Evolutionary conservation across 257 asterid species (phyloP).

Genomic region (Asclepias syriaca): DNA sequence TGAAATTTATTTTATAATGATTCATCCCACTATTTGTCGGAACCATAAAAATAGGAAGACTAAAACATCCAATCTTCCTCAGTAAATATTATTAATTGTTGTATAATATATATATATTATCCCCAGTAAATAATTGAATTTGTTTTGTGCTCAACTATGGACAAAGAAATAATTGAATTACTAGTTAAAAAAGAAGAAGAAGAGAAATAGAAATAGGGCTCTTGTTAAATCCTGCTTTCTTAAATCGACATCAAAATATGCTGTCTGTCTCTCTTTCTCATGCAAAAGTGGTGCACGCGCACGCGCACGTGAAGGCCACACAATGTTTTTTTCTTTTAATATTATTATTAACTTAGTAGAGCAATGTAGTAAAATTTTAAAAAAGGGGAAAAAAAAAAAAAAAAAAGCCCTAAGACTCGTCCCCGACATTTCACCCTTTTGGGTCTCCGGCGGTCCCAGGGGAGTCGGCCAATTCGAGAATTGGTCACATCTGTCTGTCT

Average conservation of each 20-base stretch:
- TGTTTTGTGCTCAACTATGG: no score
- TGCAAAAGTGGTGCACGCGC: conserved; percentile 25
- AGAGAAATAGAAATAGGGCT: neutral
- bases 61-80: no score
- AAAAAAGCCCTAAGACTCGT: no score
- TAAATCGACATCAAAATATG: conserved; percentile 25
- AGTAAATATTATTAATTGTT: no score
- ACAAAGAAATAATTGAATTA: neutral
- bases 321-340: neutral
- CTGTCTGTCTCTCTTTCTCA: conserved; percentile 27
- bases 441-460: neutral
- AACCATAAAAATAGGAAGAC: no score
- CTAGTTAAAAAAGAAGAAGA: neutral
- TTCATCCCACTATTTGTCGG: no score
- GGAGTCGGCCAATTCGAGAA: conserved; percentile 23
- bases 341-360: no score
- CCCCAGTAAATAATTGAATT: no score
- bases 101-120: no score
- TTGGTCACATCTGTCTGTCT: conserved; percentile 27
- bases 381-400: no score
- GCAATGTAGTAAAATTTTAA: no score
- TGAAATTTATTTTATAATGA: no score
- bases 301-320: conserved; percentile 5
- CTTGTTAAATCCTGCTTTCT: neutral
- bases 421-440: neutral